A percentile compares a stretch with the other conserved stretches of the same genome.
These are phyloP conservation scores for Mycena sanguinolenta DNA, from an alignment of 768 basidiomycete genomes.

Conservation along the genomic window DNA sequence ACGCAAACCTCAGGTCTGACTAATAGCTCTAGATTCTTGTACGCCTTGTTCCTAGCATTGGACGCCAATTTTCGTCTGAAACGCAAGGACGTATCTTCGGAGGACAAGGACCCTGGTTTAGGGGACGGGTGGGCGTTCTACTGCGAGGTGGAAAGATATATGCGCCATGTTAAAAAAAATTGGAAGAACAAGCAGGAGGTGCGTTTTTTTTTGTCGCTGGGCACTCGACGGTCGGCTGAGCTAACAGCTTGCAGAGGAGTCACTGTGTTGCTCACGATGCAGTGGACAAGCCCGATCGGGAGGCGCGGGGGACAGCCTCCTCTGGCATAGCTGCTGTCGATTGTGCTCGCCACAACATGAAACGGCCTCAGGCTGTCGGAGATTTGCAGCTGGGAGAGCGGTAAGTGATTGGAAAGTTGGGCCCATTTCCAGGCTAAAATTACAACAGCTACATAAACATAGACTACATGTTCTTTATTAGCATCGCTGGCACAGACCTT, in stretches of 20 bases:
- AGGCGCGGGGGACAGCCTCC: too few species aligned
- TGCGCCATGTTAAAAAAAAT: neutral
- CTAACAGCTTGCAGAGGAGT: neutral
- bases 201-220: neutral
- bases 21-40: neutral
- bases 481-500: neutral
- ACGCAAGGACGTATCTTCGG: neutral
- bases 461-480: neutral
- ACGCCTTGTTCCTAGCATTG: neutral
- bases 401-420: neutral
- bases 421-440: too few species aligned
- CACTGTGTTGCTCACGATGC: neutral
- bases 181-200: neutral
- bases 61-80: too few species aligned
- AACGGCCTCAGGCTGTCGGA: neutral
- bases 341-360: conserved; percentile 3
- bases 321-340: too few species aligned
- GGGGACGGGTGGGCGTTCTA: neutral
- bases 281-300: too few species aligned
- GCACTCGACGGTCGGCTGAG: too few species aligned
- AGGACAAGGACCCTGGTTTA: neutral
- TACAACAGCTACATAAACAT: too few species aligned
- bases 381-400: neutral
- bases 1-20: too few species aligned
- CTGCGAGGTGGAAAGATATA: neutral